phyloP scores from a whole-genome alignment of 2,329 filamentous ascomycete genomes.

The Phoma sp. region DNA sequence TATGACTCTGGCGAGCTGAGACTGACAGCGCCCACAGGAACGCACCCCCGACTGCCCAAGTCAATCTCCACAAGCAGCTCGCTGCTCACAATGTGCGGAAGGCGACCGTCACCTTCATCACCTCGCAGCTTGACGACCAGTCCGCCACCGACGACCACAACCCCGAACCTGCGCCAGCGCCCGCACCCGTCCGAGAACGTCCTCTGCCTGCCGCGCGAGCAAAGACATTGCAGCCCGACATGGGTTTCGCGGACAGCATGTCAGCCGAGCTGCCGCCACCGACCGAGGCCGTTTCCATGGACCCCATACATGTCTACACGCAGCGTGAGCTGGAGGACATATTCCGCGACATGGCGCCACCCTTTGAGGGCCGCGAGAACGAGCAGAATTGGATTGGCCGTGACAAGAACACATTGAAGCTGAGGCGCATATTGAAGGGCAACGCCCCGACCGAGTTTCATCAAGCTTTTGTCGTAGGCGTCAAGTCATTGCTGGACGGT shows the following conservation, averaged over 20 bases:
- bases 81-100: conserved; percentile 84
- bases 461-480: conserved; percentile 69
- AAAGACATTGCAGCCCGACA: conserved; percentile 48
- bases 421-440: conserved; percentile 80
- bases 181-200: conserved; percentile 26
- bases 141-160: conserved; percentile 49
- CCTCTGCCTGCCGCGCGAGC: conserved; percentile 42
- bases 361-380: conserved; percentile 86
- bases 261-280: conserved; percentile 66
- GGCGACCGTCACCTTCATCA: conserved; percentile 81
- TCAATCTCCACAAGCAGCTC: conserved; percentile 85
- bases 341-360: conserved; percentile 77
- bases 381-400: conserved; percentile 90
- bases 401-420: conserved; percentile 78
- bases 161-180: conserved; percentile 1
- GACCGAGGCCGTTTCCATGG: conserved; percentile 69
- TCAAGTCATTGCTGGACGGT: conserved; percentile 80
- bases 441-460: conserved; percentile 82
- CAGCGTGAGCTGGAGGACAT: conserved; percentile 86
- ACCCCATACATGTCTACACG: conserved; percentile 84
- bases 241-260: conserved; percentile 52
- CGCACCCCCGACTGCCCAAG: conserved; percentile 82
- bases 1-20: not conserved
- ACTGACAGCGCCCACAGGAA: conserved; percentile 57
- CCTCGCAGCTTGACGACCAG: conserved; percentile 76